phyloP scores from a whole-genome alignment of 2,329 filamentous ascomycete species.

The Leptographium wingfieldii region DNA sequence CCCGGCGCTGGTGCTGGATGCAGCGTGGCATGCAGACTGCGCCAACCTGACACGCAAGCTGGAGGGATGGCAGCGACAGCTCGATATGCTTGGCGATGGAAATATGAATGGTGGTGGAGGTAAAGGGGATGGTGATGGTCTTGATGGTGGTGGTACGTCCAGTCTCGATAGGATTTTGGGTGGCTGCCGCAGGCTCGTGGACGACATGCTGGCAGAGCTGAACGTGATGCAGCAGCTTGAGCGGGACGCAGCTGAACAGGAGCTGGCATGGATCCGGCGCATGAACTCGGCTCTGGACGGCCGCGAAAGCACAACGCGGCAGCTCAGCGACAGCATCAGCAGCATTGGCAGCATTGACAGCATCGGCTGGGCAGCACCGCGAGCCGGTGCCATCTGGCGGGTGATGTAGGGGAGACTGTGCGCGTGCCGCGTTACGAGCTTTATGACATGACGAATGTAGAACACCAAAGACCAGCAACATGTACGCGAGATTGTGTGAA shows the following conservation, averaged over 20 bases:
- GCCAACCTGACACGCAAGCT: conserved; percentile 38
- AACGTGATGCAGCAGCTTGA: conserved; percentile 50
- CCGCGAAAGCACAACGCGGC: background rate
- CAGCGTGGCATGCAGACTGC: conserved; percentile 46
- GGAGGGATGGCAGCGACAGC: conserved; percentile 21
- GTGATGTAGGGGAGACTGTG: conserved; percentile 14
- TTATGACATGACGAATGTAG: background rate
- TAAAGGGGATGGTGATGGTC: background rate
- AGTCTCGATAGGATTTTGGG: conserved; percentile 36
- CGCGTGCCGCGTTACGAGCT: background rate
- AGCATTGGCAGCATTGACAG: too few relatives aligned
- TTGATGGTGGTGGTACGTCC: conserved; percentile 8
- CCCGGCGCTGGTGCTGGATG: conserved; percentile 33
- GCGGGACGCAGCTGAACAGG: conserved; percentile 39
- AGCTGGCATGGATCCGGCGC: conserved; percentile 45
- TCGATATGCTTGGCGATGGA: conserved; percentile 1
- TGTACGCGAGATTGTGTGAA: too few relatives aligned
- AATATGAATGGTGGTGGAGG: too few relatives aligned
- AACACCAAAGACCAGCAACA: background rate
- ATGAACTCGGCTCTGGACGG: conserved; percentile 30
- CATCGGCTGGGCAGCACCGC: background rate
- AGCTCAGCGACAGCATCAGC: too few relatives aligned
- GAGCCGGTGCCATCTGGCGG: conserved; percentile 37
- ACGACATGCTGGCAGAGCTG: conserved; percentile 51
- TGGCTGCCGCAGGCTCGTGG: conserved; percentile 35